Evolutionary conservation across 2,329 filamentous ascomycete species (phyloP), one percentile per base, ranked within the genome.

Genomic region (Cercospora sesami): DNA sequence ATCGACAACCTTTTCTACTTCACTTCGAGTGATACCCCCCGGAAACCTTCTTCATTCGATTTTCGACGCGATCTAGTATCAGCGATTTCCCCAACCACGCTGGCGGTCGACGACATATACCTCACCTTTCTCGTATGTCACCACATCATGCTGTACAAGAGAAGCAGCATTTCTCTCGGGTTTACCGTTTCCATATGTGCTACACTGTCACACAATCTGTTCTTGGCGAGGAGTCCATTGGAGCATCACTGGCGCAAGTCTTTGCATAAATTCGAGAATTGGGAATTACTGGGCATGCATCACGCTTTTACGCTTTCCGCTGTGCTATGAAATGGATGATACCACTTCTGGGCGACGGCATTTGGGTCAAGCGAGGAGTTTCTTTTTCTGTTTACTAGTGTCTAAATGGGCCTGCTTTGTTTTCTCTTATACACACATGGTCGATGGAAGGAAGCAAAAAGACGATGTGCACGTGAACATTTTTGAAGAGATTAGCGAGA

Each of bases 51-150:
- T 58, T 26, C 53, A 51, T 21, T 55, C 30, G 16, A 59, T 68
- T 69, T 64, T 71, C 66, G 68, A 65, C 68, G 68, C 72, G 66
- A 73, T 74, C 69, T 73, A 73, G 71, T 71, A 73, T 67, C 63
- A 72, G 73, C 69, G 71, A 30, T 59, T 65, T 42, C 36, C 59
- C 42, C 65, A 64, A 26, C 21, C 23, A 53, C 51, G 39, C 55
- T 63, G 57, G 66, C 39, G 26, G 59, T 59, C 59, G 57, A 18
- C 61, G 57, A 42, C 64, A 62, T 60, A 66, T 62, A 33, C 51
- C 30, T 55, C 60, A 48, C 26, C 36, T 48, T 36, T 71, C 65
- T 70, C 68, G 42, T 70, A 70, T 68, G 66, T 67, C 58, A 55
- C 26, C 31, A 36, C 55, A 60, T 48, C 16, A 60, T 42, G 33